Evolutionary conservation across 192 early-diverging fungal species (phyloP).

Genomic region (Backusella australiensis): DNA sequence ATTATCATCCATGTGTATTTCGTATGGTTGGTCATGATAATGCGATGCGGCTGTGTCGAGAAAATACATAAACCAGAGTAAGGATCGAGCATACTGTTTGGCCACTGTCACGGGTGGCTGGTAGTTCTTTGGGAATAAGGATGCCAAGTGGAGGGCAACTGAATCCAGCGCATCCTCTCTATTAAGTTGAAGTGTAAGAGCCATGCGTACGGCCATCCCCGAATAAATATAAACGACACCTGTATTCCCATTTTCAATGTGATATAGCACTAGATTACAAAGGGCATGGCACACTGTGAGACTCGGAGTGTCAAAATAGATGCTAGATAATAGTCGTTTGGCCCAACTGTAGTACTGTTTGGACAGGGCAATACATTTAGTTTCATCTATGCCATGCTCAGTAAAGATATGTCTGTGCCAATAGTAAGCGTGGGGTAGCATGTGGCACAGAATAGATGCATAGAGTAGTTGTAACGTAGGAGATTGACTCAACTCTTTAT

Average conservation of each 20-base stretch:
- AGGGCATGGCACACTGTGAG: slow-evolving; percentile 25
- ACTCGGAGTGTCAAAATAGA: slow-evolving; percentile 31
- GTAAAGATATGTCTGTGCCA: slow-evolving; percentile 29
- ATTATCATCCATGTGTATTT: slow-evolving; percentile 20
- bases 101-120: not conserved
- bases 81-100: slow-evolving; percentile 21
- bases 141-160: slow-evolving; percentile 5
- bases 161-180: slow-evolving; percentile 22
- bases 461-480: slow-evolving; percentile 19
- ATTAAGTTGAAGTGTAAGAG: slow-evolving; percentile 23
- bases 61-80: slow-evolving; percentile 35
- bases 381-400: slow-evolving; percentile 8
- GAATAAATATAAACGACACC: slow-evolving; percentile 31
- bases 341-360: slow-evolving; percentile 30
- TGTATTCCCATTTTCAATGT: slow-evolving; percentile 35
- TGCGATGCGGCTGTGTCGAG: slow-evolving; percentile 34
- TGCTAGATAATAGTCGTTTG: slow-evolving; percentile 21
- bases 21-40: slow-evolving; percentile 33
- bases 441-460: slow-evolving; percentile 32
- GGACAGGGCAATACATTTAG: slow-evolving; percentile 15
- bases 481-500: not conserved
- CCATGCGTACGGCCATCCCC: slow-evolving; percentile 37
- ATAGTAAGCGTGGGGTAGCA: slow-evolving; percentile 30
- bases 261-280: slow-evolving; percentile 33
- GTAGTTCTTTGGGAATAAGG: not conserved